Evolutionary conservation across 495 filamentous ascomycete genomes (phyloP), one percentile per base, ranked within the genome.

Genomic region (Extremus antarcticus): DNA sequence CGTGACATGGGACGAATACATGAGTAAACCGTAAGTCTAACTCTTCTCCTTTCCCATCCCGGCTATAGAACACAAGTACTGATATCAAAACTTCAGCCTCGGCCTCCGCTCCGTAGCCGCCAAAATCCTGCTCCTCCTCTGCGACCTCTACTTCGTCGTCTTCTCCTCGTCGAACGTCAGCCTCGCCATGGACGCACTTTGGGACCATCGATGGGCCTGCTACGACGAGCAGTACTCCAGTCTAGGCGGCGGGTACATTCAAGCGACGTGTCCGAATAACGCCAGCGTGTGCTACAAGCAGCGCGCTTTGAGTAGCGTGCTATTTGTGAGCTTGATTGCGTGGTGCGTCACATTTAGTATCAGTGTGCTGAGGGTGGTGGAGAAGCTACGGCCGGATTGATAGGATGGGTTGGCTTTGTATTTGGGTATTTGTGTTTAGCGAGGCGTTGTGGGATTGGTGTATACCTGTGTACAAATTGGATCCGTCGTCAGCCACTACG

Each of bases 1-100:
- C 68, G 91, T 98, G 68, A 94, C 89, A 1, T 95, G 84, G 69
- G 92, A 98, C 66, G 92, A 98, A 69, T 97, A 95, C 69, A 90
- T 87, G 2, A 83, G 88, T 17, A 94, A 95, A 64, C 92, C 92
- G 2, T 62, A 53, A 8, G 54, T 55, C 23, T 32, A 16, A n/a
- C 25, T 13, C 22, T 43, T 35, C 3, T 43, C 23, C 32, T 40
- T 23, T 17, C n/a, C 24, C 43, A 4, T 15, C 23, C 3, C 11
- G 9, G 38, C 49, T 13, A 2, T 25, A 35, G 16, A n/a, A n/a
- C n/a, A n/a, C n/a, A n/a, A n/a, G n/a, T n/a, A n/a, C 16, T 20
- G n/a, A 19, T 20, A 51, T 9, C 29, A 3, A 25, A 23, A 51
- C 20, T 32, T 24, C 41, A 62, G 59, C 19, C 73, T 98, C 29